Evolutionary conservation across 306 rosid genomes (phyloP).

Genomic region (Malus orientalis): DNA sequence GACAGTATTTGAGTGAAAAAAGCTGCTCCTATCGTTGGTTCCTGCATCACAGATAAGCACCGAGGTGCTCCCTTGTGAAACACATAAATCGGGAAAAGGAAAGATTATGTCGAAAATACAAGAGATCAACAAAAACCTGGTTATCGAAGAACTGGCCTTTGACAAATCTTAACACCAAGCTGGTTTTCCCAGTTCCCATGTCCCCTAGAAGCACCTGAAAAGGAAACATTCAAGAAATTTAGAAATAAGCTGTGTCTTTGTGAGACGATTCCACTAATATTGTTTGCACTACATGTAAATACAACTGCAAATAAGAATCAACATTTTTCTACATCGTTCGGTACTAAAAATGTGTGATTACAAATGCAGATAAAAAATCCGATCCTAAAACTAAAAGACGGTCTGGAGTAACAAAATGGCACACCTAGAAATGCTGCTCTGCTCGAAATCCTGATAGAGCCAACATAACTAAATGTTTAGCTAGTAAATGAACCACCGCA

Average conservation of each 20-base stretch:
- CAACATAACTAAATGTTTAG: background rate
- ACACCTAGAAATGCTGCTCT: background rate
- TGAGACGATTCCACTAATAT: background rate
- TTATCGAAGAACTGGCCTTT: conserved; percentile 64
- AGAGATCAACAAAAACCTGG: conserved; percentile 40
- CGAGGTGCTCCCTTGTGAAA: background rate
- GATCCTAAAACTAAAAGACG: background rate
- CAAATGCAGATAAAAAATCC: background rate
- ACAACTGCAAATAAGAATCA: too few species aligned
- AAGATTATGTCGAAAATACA: background rate
- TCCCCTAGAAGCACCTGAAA: conserved; percentile 47
- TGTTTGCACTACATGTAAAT: background rate
- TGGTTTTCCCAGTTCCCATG: conserved; percentile 55
- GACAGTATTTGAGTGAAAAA: conserved; percentile 82
- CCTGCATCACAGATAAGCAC: conserved; percentile 34
- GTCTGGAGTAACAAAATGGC: background rate
- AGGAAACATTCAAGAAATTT: background rate
- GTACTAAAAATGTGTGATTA: background rate
- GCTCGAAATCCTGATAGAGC: background rate
- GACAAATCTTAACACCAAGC: conserved; percentile 73
- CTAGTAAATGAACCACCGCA: background rate
- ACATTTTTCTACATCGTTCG: background rate
- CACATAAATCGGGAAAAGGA: background rate
- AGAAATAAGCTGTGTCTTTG: background rate
- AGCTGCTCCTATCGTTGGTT: conserved; percentile 91